These are phyloP conservation scores for Verticillium nubilum DNA, from an alignment of 2,329 filamentous ascomycete genomes.

Conservation along the genomic window DNA sequence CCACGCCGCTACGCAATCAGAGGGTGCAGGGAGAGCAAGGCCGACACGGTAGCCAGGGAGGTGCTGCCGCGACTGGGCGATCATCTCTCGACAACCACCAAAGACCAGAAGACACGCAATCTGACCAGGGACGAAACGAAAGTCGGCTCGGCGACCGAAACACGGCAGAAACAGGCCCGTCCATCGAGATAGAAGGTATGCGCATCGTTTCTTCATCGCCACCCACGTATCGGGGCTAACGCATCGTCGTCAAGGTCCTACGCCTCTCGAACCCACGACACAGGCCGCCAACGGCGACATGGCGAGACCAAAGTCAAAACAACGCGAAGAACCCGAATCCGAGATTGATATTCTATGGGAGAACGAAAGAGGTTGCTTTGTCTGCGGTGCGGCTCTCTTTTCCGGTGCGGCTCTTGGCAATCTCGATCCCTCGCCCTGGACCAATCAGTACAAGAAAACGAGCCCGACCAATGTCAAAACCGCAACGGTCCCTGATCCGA, in stretches of 20 bases:
- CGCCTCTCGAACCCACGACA: neutral
- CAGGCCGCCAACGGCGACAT: neutral
- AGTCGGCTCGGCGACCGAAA: neutral
- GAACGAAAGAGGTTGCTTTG: constrained; percentile 85
- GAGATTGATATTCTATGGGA: constrained; percentile 89
- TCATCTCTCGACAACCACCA: neutral
- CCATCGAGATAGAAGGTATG: constrained; percentile 12
- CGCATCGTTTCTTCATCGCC: neutral
- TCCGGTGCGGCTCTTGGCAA: constrained; percentile 79
- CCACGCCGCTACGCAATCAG: neutral
- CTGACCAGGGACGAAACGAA: neutral
- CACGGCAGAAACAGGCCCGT: constrained; percentile 4
- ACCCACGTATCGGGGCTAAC: neutral
- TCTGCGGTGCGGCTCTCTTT: constrained; percentile 88
- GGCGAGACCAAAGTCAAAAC: neutral
- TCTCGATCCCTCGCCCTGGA: constrained; percentile 83
- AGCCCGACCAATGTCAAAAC: constrained; percentile 69
- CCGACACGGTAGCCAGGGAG: neutral
- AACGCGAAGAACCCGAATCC: constrained; percentile 33
- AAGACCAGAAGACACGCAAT: neutral
- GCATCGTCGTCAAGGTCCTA: neutral
- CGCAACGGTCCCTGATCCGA: constrained; percentile 88
- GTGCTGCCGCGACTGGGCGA: neutral
- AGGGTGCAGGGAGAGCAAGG: constrained; percentile 3
- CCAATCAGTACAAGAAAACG: constrained; percentile 59